Evolutionary conservation across 805 yeast genomes (phyloP).

Genomic region (Saccharomycopsis fodiens): DNA sequence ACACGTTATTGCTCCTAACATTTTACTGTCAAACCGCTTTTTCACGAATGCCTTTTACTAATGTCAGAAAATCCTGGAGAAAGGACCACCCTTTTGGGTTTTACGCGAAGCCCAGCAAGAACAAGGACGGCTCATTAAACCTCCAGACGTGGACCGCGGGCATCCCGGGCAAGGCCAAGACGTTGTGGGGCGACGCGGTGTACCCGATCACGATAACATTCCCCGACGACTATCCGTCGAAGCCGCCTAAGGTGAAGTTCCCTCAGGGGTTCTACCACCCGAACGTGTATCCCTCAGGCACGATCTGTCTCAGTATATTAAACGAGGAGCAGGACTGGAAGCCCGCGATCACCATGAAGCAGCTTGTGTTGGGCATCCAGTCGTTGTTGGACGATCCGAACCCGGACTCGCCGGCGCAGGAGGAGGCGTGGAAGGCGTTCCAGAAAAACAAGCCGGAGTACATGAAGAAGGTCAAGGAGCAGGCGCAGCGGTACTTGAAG

Average conservation of each 20-base stretch:
- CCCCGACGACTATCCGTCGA: slow-evolving; percentile 90
- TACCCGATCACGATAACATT: slow-evolving; percentile 78
- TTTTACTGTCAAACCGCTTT: no score
- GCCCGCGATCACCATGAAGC: slow-evolving; percentile 89
- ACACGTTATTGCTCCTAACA: no score
- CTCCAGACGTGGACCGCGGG: slow-evolving; percentile 90
- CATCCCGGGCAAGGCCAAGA: slow-evolving; percentile 84
- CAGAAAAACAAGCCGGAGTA: slow-evolving; percentile 61
- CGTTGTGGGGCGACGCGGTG: slow-evolving; percentile 86
- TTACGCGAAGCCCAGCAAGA: slow-evolving; percentile 81
- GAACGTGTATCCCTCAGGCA: slow-evolving; percentile 95
- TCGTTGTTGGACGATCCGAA: slow-evolving; percentile 86
- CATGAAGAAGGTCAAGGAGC: slow-evolving; percentile 71
- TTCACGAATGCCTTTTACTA: neutral
- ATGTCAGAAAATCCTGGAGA: slow-evolving; percentile 87
- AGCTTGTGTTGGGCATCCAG: slow-evolving; percentile 85
- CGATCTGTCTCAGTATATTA: slow-evolving; percentile 84
- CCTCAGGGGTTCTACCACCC: slow-evolving; percentile 94
- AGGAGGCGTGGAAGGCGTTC: slow-evolving; percentile 89
- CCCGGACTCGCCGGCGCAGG: slow-evolving; percentile 95
- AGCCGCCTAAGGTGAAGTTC: slow-evolving; percentile 90
- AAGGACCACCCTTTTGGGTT: slow-evolving; percentile 98
- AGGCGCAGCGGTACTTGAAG: slow-evolving; percentile 63
- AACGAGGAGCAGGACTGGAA: slow-evolving; percentile 98
- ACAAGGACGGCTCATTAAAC: slow-evolving; percentile 77